Conservation (phyloP, 2,329 filamentous ascomycete genomes). For the Reticulascus tulasneorum region DNA sequence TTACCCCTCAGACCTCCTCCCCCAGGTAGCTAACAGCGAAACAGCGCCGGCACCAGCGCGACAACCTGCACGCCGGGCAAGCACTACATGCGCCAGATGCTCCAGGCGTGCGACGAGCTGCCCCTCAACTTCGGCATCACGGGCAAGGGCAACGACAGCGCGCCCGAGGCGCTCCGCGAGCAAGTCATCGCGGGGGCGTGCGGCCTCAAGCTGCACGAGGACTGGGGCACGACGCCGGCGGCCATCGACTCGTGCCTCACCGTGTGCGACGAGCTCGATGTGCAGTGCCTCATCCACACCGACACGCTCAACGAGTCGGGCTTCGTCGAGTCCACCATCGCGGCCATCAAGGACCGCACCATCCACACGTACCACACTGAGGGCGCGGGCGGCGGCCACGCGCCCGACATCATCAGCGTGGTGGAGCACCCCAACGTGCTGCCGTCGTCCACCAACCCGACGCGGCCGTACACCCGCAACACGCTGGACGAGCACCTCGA, state of each 20-base stretch:
- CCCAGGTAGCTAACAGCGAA: constrained; percentile 16
- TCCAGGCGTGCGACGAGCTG: constrained; percentile 77
- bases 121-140: constrained; percentile 90
- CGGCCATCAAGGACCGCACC: constrained; percentile 78
- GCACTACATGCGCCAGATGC: constrained; percentile 80
- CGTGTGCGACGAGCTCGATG: constrained; percentile 86
- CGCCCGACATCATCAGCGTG: constrained; percentile 91
- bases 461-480: constrained; percentile 83
- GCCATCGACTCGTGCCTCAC: constrained; percentile 83
- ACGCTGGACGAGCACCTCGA: constrained; percentile 95
- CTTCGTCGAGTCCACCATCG: constrained; percentile 90
- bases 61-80: constrained; percentile 90
- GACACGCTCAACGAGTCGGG: constrained; percentile 95
- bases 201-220: constrained; percentile 91
- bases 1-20: not conserved
- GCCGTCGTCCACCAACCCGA: constrained; percentile 88
- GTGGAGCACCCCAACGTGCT: constrained; percentile 87
- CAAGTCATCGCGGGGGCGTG: constrained; percentile 81
- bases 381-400: constrained; percentile 90
- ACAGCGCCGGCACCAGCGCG: constrained; percentile 78
- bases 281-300: constrained; percentile 92
- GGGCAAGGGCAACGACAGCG: constrained; percentile 87
- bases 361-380: constrained; percentile 98
- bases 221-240: constrained; percentile 89
- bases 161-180: constrained; percentile 66